Percentiles rank a stretch among this genome's conserved stretches.
Conservation (phyloP, 768 basidiomycete species). For the Mycena venus region DNA sequence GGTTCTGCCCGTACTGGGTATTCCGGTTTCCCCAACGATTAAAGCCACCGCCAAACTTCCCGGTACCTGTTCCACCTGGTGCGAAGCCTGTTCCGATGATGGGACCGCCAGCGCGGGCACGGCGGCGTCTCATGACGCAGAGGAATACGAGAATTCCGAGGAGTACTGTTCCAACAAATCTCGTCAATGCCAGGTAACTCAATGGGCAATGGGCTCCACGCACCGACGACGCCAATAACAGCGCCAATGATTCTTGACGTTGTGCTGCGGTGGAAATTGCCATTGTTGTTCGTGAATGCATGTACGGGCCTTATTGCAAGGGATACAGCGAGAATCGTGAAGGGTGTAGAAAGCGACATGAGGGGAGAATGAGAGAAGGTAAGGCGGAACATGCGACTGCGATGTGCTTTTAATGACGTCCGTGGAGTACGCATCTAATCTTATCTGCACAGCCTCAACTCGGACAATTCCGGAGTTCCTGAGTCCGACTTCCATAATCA, state of each 20-base stretch:
- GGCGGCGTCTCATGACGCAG: not conserved
- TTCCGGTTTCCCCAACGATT: not conserved
- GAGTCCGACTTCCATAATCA: no score
- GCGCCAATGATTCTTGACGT: slow-evolving; percentile 12
- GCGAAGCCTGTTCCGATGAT: not conserved
- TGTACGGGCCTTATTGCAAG: slow-evolving; percentile 5
- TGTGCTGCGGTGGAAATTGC: not conserved
- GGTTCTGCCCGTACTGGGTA: not conserved
- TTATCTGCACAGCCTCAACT: no score
- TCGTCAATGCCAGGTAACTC: not conserved
- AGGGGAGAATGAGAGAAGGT: not conserved
- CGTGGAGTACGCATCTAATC: no score
- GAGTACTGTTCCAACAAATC: slow-evolving; percentile 1
- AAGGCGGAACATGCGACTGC: no score
- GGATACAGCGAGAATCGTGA: not conserved
- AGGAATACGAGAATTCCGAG: not conserved
- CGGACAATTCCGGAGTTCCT: no score
- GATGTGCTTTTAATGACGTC: no score
- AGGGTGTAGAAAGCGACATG: not conserved
- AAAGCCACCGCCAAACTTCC: not conserved
- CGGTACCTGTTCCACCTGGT: not conserved
- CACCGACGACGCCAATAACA: not conserved
- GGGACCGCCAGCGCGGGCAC: not conserved
- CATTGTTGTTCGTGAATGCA: not conserved
- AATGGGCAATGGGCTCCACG: not conserved